Evolutionary conservation across 1,139 yeast species (phyloP).

Genomic region (Lodderomyces oxycetoniae): DNA sequence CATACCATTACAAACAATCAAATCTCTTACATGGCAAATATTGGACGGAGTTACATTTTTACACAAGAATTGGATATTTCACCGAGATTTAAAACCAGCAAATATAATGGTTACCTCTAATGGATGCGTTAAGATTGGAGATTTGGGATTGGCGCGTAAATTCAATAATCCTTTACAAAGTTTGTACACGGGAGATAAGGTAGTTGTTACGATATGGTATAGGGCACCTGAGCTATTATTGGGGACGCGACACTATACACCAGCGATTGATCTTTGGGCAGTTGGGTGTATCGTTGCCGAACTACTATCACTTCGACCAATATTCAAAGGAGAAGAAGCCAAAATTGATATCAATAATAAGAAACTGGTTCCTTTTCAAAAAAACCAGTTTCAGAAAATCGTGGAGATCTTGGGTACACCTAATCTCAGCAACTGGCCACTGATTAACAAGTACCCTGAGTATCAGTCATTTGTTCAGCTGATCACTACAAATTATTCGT

Average conservation of each 20-base stretch:
- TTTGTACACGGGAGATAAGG: conserved; percentile 90
- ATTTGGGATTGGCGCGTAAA: conserved; percentile 87
- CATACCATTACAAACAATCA: conserved; percentile 72
- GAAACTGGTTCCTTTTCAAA: conserved; percentile 89
- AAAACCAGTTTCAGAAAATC: conserved; percentile 85
- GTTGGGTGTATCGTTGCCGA: conserved; percentile 96
- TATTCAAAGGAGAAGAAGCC: conserved; percentile 96
- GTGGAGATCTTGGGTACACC: conserved; percentile 92
- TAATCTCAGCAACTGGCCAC: conserved; percentile 68
- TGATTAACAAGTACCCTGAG: conserved; percentile 78
- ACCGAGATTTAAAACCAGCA: conserved; percentile 95
- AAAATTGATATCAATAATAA: conserved; percentile 78
- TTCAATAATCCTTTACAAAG: conserved; percentile 88
- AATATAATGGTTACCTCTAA: conserved; percentile 90
- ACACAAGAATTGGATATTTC: conserved; percentile 95
- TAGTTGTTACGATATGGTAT: conserved; percentile 97
- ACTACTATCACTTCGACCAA: conserved; percentile 78
- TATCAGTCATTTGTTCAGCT: conserved; percentile 57
- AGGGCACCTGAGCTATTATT: conserved; percentile 89
- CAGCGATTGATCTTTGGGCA: conserved; percentile 96
- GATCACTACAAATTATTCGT: conserved; percentile 55
- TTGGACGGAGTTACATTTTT: conserved; percentile 85
- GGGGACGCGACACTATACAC: conserved; percentile 92
- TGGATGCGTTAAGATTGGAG: conserved; percentile 94
- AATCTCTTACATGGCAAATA: conserved; percentile 87